A percentile compares a stretch with the other conserved stretches of the same genome.
Conservation (phyloP, 176 grass and related monocot species). For the Rhipidocladum racemiflorum region DNA sequence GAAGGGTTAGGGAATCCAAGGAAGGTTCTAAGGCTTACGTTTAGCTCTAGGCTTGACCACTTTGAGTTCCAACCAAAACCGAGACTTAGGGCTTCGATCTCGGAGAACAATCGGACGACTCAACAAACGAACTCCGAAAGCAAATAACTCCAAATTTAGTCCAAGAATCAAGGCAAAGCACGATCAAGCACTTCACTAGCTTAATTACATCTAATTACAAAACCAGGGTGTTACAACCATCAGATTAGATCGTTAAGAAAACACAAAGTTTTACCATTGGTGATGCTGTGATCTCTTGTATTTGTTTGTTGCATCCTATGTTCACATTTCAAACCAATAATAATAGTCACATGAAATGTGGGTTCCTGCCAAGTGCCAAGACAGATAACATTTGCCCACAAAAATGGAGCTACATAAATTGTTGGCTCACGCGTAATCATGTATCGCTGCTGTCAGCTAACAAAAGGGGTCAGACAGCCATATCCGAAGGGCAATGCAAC, state of each 20-base stretch:
- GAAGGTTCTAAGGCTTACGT: too few species aligned
- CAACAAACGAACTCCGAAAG: too few species aligned
- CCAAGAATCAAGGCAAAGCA: too few species aligned
- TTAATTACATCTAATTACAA: too few species aligned
- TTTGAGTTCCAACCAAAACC: too few species aligned
- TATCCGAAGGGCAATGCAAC: neutral
- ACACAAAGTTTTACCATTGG: neutral
- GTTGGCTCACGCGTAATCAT: neutral
- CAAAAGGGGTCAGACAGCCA: neutral
- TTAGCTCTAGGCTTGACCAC: too few species aligned
- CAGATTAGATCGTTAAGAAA: neutral
- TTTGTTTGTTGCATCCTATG: neutral
- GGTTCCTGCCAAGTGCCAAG: neutral
- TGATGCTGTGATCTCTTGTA: neutral
- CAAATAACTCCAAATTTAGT: too few species aligned
- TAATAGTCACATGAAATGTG: neutral
- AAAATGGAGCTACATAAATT: conserved; percentile 11
- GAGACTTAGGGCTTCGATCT: too few species aligned
- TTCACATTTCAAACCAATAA: conserved; percentile 22
- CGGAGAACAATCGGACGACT: too few species aligned
- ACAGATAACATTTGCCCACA: neutral
- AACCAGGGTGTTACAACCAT: too few species aligned
- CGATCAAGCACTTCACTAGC: too few species aligned
- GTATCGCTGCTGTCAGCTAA: conserved; percentile 3
- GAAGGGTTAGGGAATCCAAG: too few species aligned